Percentiles rank a stretch among this genome's conserved stretches.
phyloP scores from a whole-genome alignment of 2,329 filamentous ascomycete species.

The Tolypocladium tundrense region DNA sequence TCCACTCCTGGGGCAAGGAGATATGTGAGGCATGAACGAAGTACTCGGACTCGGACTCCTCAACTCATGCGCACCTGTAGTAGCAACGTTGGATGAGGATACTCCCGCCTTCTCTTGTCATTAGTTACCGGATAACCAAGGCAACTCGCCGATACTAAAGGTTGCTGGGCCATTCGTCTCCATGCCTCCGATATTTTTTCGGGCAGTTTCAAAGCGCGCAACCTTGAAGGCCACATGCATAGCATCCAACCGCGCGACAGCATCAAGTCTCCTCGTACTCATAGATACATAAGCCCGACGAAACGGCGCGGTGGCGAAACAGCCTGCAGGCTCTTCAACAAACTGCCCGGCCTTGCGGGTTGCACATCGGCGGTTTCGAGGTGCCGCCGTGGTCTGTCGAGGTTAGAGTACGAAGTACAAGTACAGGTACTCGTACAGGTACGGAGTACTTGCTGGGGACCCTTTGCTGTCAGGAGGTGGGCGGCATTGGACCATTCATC shows the following conservation, averaged over 20 bases:
- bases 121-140: background rate
- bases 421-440: background rate
- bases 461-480: background rate
- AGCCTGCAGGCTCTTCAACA: background rate
- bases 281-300: background rate
- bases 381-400: background rate
- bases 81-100: background rate
- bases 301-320: background rate
- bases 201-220: background rate
- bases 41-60: no score
- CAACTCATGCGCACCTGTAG: background rate
- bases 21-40: background rate
- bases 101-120: background rate
- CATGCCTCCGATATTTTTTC: background rate
- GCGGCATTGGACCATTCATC: slow-evolving; percentile 23
- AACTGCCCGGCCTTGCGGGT: background rate
- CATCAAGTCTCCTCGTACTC: background rate
- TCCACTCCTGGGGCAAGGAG: background rate
- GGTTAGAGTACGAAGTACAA: background rate
- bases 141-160: background rate
- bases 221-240: background rate
- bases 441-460: background rate
- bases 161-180: background rate
- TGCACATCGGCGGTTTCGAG: background rate
- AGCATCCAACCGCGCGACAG: background rate